Conservation (phyloP, 345 rosid species). For the Populus simonii region DNA sequence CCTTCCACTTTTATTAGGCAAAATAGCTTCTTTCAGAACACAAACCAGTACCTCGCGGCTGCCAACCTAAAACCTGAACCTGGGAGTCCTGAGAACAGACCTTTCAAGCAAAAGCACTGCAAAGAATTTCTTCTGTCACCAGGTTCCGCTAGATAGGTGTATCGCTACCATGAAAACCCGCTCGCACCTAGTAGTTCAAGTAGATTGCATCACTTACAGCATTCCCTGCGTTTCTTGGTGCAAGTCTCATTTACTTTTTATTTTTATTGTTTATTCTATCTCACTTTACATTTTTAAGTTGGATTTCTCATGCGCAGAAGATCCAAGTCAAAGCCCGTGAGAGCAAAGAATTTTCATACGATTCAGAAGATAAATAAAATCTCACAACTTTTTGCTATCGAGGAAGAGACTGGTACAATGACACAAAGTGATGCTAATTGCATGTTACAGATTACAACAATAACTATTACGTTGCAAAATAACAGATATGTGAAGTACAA, state of each 20-base stretch:
- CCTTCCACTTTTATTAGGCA: neutral
- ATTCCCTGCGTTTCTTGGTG: neutral
- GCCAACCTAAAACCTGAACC: neutral
- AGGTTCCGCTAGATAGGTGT: neutral
- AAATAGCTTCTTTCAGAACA: neutral
- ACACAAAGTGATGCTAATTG: neutral
- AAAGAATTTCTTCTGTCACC: neutral
- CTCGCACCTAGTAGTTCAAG: neutral
- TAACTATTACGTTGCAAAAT: neutral
- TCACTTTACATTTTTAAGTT: too few species aligned
- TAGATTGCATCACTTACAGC: neutral
- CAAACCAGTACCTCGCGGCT: neutral
- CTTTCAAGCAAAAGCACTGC: neutral
- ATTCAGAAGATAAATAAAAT: neutral
- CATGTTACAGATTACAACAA: neutral
- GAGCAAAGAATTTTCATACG: neutral
- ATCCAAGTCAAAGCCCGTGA: neutral
- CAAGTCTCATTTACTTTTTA: too few species aligned
- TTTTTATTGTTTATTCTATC: too few species aligned
- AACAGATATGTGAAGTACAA: neutral
- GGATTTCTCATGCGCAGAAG: neutral
- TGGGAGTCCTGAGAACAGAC: neutral
- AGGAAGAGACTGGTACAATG: neutral
- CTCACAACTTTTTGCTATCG: neutral
- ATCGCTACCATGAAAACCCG: too few species aligned